Base-by-base conservation (phyloP, 2,329 filamentous ascomycete species). In the Chalaropsis thielavioides region DNA sequence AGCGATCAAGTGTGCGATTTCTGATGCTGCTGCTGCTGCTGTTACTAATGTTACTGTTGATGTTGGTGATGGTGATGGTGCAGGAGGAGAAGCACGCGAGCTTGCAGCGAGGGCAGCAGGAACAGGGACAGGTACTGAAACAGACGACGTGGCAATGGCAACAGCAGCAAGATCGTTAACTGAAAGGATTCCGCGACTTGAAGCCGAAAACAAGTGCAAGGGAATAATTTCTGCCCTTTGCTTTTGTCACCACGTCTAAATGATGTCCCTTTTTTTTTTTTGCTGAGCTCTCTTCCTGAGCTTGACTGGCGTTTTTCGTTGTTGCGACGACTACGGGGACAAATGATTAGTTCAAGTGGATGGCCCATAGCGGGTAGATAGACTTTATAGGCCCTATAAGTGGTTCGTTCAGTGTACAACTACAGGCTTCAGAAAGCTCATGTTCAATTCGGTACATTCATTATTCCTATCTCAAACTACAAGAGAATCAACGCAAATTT, bases 101-200 rank as follows among this genome's bases (percentile, higher is more conserved):
- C 44, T 15, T 49, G 38, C 31, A 51, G 22, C 46, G 38, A 41
- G 10, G 64, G 61, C 70, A 62, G 64, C 72, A 70, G 66, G 70
- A 70, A 60, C 71, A 72, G 63, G 70, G 70, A n/a, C 41, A 49
- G 54, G 63, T 35, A 35, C 60, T 49, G 63, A 27, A 64, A 44
- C 40, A 35, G 74, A 74, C 11, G 76, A 76, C 43, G 75, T 74
- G 56, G 77, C 76, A 27, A 78, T 78, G 41, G 78, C 78, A 61
- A 77, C 78, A 22, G 76, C 76, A 22, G 78, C 78, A 44, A 80
- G 74, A 65, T 81, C 78, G 69, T 79, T 79, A 67, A 80, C 80
- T 6, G 79, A 80, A 41, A 77, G 73, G 77, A 79, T 76, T 62
- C 58, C 51, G 17, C 22, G 11, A 62, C 11, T 38, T n/a, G n/a